Conservation (phyloP, 2,329 filamentous ascomycete species). For the Phaeosphaeriaceae sp. region DNA sequence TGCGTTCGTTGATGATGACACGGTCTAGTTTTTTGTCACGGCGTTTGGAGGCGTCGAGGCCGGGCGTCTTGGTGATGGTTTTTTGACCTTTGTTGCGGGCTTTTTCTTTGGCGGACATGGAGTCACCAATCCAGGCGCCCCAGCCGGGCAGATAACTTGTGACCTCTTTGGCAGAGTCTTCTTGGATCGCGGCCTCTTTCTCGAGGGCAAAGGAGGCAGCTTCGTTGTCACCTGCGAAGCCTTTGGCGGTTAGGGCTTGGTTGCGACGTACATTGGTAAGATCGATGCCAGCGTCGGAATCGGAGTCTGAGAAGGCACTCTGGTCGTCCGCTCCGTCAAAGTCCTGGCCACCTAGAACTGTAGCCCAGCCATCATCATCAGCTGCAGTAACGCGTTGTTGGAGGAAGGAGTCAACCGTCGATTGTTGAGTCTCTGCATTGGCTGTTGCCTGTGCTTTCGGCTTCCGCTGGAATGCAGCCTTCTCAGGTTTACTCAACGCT, state of each 20-base stretch:
- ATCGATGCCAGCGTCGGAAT: conserved; percentile 50
- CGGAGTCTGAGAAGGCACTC: conserved; percentile 47
- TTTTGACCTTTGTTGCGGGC: conserved; percentile 63
- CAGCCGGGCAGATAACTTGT: conserved; percentile 91
- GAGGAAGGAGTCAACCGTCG: conserved; percentile 35
- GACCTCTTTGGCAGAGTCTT: conserved; percentile 82
- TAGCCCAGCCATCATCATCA: conserved; percentile 54
- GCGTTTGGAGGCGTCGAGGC: conserved; percentile 76
- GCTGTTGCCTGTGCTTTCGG: conserved; percentile 24
- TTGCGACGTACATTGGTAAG: conserved; percentile 54
- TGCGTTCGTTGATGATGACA: conserved; percentile 93
- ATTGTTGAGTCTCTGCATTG: conserved; percentile 10
- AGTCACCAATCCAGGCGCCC: conserved; percentile 91
- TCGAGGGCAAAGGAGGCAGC: conserved; percentile 80
- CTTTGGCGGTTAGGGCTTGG: conserved; percentile 74
- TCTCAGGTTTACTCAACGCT: conserved; percentile 15
- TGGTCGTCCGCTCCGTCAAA: conserved; percentile 31
- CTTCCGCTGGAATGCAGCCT: conserved; percentile 9
- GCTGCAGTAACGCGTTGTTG: conserved; percentile 41
- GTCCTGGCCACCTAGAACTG: conserved; percentile 48
- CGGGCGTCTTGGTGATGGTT: conserved; percentile 69
- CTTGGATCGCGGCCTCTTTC: conserved; percentile 72
- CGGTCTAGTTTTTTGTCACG: conserved; percentile 81
- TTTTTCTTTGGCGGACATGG: no score
- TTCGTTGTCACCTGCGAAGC: conserved; percentile 87